Percentiles rank a stretch among this genome's conserved stretches.
Conservation (phyloP, 2,329 filamentous ascomycete genomes). For the Cladosporium cucumerinum region DNA sequence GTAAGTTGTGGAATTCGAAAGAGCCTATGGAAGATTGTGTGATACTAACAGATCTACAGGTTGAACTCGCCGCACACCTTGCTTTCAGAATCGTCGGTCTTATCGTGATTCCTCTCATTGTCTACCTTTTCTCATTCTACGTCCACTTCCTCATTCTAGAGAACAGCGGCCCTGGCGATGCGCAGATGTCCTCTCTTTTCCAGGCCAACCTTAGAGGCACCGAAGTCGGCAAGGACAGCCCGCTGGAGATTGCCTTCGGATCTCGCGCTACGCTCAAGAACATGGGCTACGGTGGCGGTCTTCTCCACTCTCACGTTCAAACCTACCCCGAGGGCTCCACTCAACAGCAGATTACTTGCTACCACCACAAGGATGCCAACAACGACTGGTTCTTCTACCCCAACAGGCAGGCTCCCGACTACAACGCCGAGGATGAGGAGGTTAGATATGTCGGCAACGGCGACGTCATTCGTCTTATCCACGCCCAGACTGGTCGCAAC, state of each 20-base stretch:
- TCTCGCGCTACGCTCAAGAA: conserved; percentile 95
- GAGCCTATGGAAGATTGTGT: background rate
- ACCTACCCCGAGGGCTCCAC: conserved; percentile 89
- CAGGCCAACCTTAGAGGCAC: conserved; percentile 94
- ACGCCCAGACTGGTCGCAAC: conserved; percentile 94
- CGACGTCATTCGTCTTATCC: conserved; percentile 78
- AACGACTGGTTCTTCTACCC: conserved; percentile 99
- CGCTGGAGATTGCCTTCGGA: conserved; percentile 84
- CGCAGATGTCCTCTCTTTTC: conserved; percentile 99
- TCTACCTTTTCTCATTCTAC: conserved; percentile 95
- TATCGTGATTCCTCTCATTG: conserved; percentile 81
- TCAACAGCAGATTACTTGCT: conserved; percentile 98
- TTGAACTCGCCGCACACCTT: conserved; percentile 71
- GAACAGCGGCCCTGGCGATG: conserved; percentile 91
- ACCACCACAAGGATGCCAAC: conserved; percentile 99
- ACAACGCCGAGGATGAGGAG: conserved; percentile 66
- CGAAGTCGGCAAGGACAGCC: conserved; percentile 89
- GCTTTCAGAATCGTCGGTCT: conserved; percentile 77
- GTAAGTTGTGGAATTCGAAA: conserved; percentile 44
- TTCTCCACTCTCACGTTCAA: conserved; percentile 94
- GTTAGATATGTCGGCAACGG: conserved; percentile 74
- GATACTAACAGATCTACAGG: conserved; percentile 39
- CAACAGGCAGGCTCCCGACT: conserved; percentile 73
- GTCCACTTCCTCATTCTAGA: conserved; percentile 91
- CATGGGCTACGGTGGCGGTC: conserved; percentile 96